Percentiles rank a stretch among this genome's conserved stretches.
phyloP scores from a whole-genome alignment of 495 filamentous ascomycete genomes.

The Penicillium coffeae region DNA sequence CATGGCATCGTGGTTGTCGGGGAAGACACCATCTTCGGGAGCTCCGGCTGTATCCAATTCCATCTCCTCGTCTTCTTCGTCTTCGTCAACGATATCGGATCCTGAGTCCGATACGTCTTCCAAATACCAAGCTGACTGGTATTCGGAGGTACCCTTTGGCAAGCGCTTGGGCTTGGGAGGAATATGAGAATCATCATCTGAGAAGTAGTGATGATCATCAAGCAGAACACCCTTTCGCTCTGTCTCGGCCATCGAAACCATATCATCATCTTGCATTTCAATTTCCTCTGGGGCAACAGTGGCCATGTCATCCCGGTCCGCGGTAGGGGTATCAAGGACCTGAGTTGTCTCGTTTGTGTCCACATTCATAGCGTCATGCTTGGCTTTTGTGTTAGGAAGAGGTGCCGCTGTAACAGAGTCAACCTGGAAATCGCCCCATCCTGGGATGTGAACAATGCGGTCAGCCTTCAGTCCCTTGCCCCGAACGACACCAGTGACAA shows the following conservation, averaged over 20 bases:
- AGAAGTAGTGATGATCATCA: constrained; percentile 97
- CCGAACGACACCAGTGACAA: constrained; percentile 82
- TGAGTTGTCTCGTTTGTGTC: constrained; percentile 51
- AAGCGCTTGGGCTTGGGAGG: constrained; percentile 65
- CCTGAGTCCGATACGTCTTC: constrained; percentile 83
- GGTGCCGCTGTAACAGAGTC: constrained; percentile 77
- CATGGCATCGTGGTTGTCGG: constrained; percentile 59
- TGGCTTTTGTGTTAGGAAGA: constrained; percentile 48
- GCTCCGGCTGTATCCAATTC: constrained; percentile 47
- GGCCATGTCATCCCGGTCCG: constrained; percentile 76
- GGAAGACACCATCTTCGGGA: constrained; percentile 79
- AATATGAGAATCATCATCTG: constrained; percentile 73
- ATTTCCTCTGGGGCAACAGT: constrained; percentile 81
- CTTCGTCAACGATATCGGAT: constrained; percentile 73
- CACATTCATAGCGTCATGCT: constrained; percentile 65
- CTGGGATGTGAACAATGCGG: constrained; percentile 82
- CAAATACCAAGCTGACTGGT: constrained; percentile 91
- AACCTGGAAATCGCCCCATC: constrained; percentile 94
- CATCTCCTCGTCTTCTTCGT: constrained; percentile 43
- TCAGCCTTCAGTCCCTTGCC: constrained; percentile 86
- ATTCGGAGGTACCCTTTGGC: constrained; percentile 86
- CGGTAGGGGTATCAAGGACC: constrained; percentile 63
- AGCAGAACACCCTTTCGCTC: constrained; percentile 77
- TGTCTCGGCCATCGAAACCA: constrained; percentile 51
- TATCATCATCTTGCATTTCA: constrained; percentile 69